These are phyloP conservation scores for Colletotrichum melonis DNA, from an alignment of 2,329 filamentous ascomycete species.

Conservation along the genomic window DNA sequence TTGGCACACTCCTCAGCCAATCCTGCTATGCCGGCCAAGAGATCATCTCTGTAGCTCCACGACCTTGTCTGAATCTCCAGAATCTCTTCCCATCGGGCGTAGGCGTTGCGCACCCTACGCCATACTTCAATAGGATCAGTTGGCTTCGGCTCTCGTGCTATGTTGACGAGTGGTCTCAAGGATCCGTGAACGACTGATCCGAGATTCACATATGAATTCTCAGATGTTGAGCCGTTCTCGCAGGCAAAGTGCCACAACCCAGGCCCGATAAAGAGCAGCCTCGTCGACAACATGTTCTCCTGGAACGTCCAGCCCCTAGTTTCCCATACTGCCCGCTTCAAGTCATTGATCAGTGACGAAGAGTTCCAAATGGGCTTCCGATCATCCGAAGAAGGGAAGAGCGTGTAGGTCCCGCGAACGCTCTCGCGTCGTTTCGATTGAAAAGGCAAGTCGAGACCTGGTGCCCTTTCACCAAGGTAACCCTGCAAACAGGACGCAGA, in stretches of 20 bases:
- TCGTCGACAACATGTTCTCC: not conserved
- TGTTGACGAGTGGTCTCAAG: not conserved
- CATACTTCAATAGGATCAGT: not conserved
- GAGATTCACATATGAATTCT: not conserved
- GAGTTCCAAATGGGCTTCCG: not conserved
- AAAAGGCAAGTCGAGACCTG: not conserved
- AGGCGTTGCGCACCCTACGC: not conserved
- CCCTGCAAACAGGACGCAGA: slow-evolving; percentile 3
- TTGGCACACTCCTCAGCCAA: not conserved
- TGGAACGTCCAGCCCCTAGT: slow-evolving; percentile 9
- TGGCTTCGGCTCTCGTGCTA: not conserved
- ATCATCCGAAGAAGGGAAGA: not conserved
- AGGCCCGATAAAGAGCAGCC: not conserved
- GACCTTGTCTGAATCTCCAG: not conserved
- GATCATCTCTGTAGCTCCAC: not conserved
- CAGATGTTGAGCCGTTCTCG: not conserved
- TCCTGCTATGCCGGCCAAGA: not conserved
- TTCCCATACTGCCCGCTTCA: not conserved
- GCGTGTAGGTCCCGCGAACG: not conserved
- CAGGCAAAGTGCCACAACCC: not conserved
- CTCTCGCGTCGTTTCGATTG: not conserved
- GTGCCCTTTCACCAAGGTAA: not conserved
- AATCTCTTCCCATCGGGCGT: not conserved
- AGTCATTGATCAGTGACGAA: not conserved
- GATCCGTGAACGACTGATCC: not conserved